These are phyloP conservation scores for Gentiana straminea DNA, from an alignment of 257 asterid genomes.

Conservation along the genomic window DNA sequence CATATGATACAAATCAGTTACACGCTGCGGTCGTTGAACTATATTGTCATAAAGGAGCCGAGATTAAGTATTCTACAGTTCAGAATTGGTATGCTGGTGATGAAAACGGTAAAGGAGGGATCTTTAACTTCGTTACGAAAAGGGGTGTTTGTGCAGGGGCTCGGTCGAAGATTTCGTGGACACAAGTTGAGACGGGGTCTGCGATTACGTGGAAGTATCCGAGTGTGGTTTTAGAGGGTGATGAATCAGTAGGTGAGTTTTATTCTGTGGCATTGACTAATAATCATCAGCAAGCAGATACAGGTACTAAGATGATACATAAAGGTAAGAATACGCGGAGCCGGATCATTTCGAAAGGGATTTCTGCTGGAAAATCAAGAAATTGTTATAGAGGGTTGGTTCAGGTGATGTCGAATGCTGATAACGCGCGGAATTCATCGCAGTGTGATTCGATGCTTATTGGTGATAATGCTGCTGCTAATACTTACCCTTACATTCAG, in stretches of 20 bases:
- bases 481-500: constrained; percentile 94
- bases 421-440: constrained; percentile 62
- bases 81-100: constrained; percentile 99
- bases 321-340: constrained; percentile 93
- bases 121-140: constrained; percentile 83
- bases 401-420: constrained; percentile 80
- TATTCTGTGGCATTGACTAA: constrained; percentile 94
- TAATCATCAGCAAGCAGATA: constrained; percentile 92
- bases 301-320: constrained; percentile 97
- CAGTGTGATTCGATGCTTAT: constrained; percentile 98
- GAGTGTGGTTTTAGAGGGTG: constrained; percentile 87
- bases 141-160: constrained; percentile 83
- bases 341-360: constrained; percentile 90
- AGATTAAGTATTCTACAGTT: constrained; percentile 87
- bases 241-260: constrained; percentile 87
- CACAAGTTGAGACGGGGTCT: constrained; percentile 97
- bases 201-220: constrained; percentile 99
- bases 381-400: constrained; percentile 92
- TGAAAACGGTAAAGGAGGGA: constrained; percentile 80
- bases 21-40: constrained; percentile 96
- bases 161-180: constrained; percentile 85
- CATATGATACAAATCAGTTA: constrained; percentile 79
- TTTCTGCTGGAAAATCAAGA: constrained; percentile 82
- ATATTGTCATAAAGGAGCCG: constrained; percentile 70
- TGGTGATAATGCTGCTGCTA: constrained; percentile 84